A percentile compares a stretch with the other conserved stretches of the same genome.
Evolutionary conservation across 2,329 filamentous ascomycete species (phyloP).

Genomic region (Epicoccum sorghinum): DNA sequence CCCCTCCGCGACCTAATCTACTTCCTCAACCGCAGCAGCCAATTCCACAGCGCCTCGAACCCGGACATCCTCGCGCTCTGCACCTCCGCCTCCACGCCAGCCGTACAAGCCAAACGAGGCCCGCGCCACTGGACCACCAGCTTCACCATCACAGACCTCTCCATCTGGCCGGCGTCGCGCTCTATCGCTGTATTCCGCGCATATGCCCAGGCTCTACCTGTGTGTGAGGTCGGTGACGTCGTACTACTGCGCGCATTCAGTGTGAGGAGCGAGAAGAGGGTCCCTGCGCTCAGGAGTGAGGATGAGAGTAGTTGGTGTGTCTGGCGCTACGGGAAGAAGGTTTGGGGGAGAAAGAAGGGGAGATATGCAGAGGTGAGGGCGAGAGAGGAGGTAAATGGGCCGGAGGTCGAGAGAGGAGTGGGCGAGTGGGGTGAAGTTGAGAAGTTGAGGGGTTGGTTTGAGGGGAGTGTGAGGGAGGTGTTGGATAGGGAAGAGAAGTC

Average conservation of each 20-base stretch:
- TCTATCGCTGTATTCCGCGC: constrained; percentile 53
- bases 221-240: constrained; percentile 51
- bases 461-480: constrained; percentile 18
- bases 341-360: constrained; percentile 35
- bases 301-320: constrained; percentile 57
- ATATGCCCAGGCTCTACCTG: constrained; percentile 50
- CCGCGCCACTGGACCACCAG: constrained; percentile 53
- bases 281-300: constrained; percentile 44
- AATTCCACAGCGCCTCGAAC: constrained; percentile 39
- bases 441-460: constrained; percentile 51
- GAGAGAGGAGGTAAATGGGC: constrained; percentile 54
- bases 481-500: constrained; percentile 17
- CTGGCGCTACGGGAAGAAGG: constrained; percentile 48
- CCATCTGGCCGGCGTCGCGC: constrained; percentile 29
- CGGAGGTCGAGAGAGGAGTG: constrained; percentile 53
- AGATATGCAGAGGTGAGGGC: constrained; percentile 36
- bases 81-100: constrained; percentile 37
- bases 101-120: constrained; percentile 49
- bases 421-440: constrained; percentile 52
- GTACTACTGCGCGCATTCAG: constrained; percentile 52
- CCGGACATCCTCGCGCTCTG: constrained; percentile 56
- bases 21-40: constrained; percentile 48
- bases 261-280: constrained; percentile 51
- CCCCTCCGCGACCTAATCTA: constrained; percentile 49
- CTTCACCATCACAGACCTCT: constrained; percentile 50